phyloP scores from a whole-genome alignment of 306 rosid species.

The Medicago truncatula region DNA sequence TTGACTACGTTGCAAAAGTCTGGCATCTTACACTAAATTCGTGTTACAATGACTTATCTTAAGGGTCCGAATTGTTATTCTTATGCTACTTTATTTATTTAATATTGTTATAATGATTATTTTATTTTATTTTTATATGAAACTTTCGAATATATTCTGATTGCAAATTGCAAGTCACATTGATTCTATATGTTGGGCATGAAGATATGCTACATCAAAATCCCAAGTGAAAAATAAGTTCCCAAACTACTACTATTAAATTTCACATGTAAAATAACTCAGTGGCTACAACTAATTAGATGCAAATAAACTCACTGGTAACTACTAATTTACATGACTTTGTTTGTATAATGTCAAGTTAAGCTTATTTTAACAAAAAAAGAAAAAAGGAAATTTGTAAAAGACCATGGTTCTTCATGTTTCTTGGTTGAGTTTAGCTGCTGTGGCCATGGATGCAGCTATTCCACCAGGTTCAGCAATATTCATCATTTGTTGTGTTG shows the following conservation, averaged over 20 bases:
- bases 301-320: neutral
- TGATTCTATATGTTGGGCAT: neutral
- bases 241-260: neutral
- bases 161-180: neutral
- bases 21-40: no score
- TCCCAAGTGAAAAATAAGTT: neutral
- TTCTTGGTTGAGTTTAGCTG: constrained; percentile 31
- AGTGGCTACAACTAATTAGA: no score
- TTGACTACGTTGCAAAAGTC: no score
- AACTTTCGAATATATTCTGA: no score
- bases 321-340: neutral
- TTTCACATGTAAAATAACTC: neutral
- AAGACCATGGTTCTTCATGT: neutral
- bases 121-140: no score
- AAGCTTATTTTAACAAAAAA: neutral
- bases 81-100: no score
- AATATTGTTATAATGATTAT: no score
- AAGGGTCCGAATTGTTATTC: no score
- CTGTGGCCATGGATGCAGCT: constrained; percentile 47
- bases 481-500: neutral
- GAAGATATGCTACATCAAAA: neutral
- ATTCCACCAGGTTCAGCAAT: constrained; percentile 36
- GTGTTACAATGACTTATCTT: no score
- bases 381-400: neutral
- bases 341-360: neutral